Evolutionary conservation across 139 green algal species (phyloP), one percentile per base, ranked within the genome.

Genomic region (Tetraselmis striata): DNA sequence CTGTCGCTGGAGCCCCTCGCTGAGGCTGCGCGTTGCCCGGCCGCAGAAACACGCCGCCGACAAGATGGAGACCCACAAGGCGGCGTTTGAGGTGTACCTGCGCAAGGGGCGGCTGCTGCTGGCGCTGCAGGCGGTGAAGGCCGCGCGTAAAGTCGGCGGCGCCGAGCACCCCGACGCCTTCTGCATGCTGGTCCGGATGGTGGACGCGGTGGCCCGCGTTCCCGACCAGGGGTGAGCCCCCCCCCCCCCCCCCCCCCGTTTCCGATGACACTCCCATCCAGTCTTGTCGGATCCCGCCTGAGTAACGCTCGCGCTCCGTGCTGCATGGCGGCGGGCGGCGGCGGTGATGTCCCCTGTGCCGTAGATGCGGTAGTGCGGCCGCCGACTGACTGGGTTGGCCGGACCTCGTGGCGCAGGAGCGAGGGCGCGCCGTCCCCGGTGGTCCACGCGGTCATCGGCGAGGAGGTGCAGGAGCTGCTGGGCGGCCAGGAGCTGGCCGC

Each of bases 51-150:
- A 94, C 59, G 88, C 86, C 24, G 30, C 75, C 11, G 76, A 31
- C 1, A 59, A 87, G 59, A n/a, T 92, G 5, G 76, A 88, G 26
- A 93, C 89, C 26, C 93, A 95, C 74, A 67, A 89, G 67, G 82
- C 88, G 2, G 89, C 90, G 67, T 92, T 91, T 23, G 89, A 95
- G 80, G 93, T 98, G 79, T 95, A 93, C 82, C 59, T 94, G 26
- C 91, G 93, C 25, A 91, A 90, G 78, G 87, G 85, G 28, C 88
- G 85, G 59, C 81, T 91, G 77, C 87, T 99, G 85, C 86, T 98
- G 79, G 94, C 93, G 78, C 86, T 98, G 79, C 86, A 89, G 29
- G 93, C 92, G 23, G 89, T 93, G 22, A 88, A 94, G 79, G 89
- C 84, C 0, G 83, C 74, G 25, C 45, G 18, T 67, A 67, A 67